Evolutionary conservation across 768 basidiomycete species (phyloP), one percentile per base, ranked within the genome.

Genomic region (Lactarius akahatsu): DNA sequence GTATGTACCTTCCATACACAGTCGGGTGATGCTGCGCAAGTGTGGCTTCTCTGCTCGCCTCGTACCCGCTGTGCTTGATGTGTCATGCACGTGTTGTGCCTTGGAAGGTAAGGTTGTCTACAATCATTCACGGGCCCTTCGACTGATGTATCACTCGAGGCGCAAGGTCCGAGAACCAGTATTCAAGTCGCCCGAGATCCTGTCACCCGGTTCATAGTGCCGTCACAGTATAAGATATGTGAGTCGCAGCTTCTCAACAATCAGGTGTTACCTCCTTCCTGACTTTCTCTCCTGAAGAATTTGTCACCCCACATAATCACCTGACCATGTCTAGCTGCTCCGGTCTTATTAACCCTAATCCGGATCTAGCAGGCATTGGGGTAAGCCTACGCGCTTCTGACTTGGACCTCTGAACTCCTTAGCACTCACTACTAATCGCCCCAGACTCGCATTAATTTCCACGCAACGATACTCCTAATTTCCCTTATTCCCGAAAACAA

Each of bases 301-400:
- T n/a, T n/a, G n/a, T n/a, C n/a, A n/a, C 6, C 40, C n/a, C 57
- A 32, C 47, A n/a, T 15, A 52, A 54, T 30, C 30, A 38, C 56
- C 10, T 18, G 30, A 38, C 8, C 50, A 64, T 64, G 63, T 18
- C n/a, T 55, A 9, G 23, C 64, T 65, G 59, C 45, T 16, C 59
- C 47, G 20, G 50, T 45, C n/a, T 54, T 56, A 57, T 62, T 23
- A 16, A 18, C 11, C 16, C 60, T 4, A 66, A 62, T 36, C 10
- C 65, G 13, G 65, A 66, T 28, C 36, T 66, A 20, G 60, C 45
- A 41, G 65, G 65, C 11, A 66, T 66, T 9, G 65, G 65, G 56
- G 65, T 66, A 10, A 62, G 65, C 36, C n/a, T 28, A 18, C 15
- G 7, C 23, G n/a, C n/a, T n/a, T 34, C 56, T 30, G 28, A 26